Evolutionary conservation across 2,329 filamentous ascomycete genomes (phyloP).

Genomic region (Diaporthe citriasiana): DNA sequence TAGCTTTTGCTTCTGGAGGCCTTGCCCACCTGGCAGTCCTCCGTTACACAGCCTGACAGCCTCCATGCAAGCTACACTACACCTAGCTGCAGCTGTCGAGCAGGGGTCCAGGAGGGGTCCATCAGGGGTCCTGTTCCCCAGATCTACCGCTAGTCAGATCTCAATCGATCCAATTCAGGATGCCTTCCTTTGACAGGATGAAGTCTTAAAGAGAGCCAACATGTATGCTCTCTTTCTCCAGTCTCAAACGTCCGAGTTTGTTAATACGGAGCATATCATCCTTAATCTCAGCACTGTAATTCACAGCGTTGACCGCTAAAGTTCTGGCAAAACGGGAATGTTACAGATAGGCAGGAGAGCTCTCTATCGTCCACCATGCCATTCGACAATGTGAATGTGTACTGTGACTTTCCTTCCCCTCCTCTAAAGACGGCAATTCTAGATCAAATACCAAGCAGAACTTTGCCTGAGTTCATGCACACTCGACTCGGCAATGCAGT

Average conservation of each 20-base stretch:
- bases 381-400: neutral
- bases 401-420: neutral
- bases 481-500: neutral
- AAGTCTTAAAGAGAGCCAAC: neutral
- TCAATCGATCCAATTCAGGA: neutral
- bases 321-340: neutral
- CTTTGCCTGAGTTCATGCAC: neutral
- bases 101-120: conserved; percentile 15
- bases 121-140: neutral
- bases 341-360: neutral
- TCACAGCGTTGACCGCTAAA: neutral
- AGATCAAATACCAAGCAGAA: neutral
- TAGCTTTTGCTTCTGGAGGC: too few species aligned
- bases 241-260: neutral
- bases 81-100: conserved; percentile 21
- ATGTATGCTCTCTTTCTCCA: neutral
- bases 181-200: neutral
- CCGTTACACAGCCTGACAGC: too few species aligned
- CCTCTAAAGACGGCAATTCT: neutral
- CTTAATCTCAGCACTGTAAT: neutral
- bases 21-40: too few species aligned
- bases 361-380: neutral
- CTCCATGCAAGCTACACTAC: conserved; percentile 28
- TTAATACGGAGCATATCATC: too few species aligned
- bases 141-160: conserved; percentile 7